These are phyloP conservation scores for Phaffomyces antillensis DNA, from an alignment of 805 yeast species.

Conservation along the genomic window DNA sequence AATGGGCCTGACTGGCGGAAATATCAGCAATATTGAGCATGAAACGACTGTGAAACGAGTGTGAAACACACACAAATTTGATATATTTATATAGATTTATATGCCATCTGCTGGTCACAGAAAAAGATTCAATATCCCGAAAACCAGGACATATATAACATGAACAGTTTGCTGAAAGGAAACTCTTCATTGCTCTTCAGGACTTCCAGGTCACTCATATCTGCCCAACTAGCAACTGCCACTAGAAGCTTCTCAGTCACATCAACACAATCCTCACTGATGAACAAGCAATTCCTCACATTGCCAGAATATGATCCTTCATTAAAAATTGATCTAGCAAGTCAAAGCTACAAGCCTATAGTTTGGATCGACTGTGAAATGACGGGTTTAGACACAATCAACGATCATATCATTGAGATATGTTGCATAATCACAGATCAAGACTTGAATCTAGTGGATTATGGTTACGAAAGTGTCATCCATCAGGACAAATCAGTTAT, in stretches of 20 bases:
- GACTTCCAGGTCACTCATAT: no score
- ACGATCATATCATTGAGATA: slow-evolving; percentile 86
- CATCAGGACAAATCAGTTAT: slow-evolving; percentile 56
- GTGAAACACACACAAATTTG: neutral
- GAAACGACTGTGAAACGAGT: neutral
- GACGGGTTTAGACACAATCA: slow-evolving; percentile 84
- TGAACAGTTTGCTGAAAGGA: no score
- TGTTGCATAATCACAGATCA: slow-evolving; percentile 89
- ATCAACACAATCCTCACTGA: neutral
- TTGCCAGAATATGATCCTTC: slow-evolving; percentile 15
- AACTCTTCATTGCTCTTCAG: no score
- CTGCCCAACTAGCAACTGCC: no score
- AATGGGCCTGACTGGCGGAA: neutral
- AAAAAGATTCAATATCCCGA: neutral
- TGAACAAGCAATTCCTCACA: slow-evolving; percentile 1
- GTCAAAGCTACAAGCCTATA: slow-evolving; percentile 32
- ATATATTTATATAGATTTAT: no score
- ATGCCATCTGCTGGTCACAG: neutral
- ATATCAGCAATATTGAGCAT: neutral
- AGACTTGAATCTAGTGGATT: slow-evolving; percentile 61
- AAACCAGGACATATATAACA: no score
- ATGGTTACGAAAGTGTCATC: slow-evolving; percentile 78
- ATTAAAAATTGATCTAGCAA: slow-evolving; percentile 5
- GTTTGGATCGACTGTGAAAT: slow-evolving; percentile 98
- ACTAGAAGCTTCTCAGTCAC: neutral